These are phyloP conservation scores for Syzygium malaccense DNA, from an alignment of 441 rosid species.

Conservation along the genomic window DNA sequence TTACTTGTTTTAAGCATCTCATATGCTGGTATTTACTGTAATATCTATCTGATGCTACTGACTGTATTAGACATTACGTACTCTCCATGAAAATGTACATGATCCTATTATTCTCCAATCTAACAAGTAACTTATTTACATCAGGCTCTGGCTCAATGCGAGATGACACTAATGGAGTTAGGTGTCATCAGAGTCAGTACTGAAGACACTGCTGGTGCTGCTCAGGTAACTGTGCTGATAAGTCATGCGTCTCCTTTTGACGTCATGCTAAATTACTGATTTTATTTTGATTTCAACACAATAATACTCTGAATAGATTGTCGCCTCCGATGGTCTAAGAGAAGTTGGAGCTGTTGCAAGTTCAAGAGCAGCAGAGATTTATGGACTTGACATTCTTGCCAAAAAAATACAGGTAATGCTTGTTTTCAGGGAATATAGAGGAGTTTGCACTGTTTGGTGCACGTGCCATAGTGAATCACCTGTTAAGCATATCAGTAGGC, in stretches of 20 bases:
- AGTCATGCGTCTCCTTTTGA: constrained; percentile 2
- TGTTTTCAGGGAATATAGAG: neutral
- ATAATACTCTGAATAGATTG: constrained; percentile 26
- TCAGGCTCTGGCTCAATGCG: constrained; percentile 87
- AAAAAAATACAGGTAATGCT: constrained; percentile 64
- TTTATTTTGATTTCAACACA: neutral
- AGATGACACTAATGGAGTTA: constrained; percentile 51
- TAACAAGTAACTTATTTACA: neutral
- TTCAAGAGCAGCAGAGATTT: constrained; percentile 81
- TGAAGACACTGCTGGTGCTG: constrained; percentile 87
- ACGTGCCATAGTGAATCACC: neutral
- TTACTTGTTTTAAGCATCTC: neutral
- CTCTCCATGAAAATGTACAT: neutral
- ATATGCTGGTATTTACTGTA: neutral
- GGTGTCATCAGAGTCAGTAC: constrained; percentile 51
- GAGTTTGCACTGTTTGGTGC: neutral
- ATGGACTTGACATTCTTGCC: constrained; percentile 72
- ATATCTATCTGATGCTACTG: neutral
- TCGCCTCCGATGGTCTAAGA: constrained; percentile 45
- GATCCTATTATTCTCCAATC: neutral
- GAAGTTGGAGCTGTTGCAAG: constrained; percentile 86
- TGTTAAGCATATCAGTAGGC: neutral
- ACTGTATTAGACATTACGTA: neutral
- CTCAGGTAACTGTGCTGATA: constrained; percentile 42
- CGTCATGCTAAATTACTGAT: neutral